Evolutionary conservation across 495 filamentous ascomycete genomes (phyloP).

Genomic region (Penicillium manginii): DNA sequence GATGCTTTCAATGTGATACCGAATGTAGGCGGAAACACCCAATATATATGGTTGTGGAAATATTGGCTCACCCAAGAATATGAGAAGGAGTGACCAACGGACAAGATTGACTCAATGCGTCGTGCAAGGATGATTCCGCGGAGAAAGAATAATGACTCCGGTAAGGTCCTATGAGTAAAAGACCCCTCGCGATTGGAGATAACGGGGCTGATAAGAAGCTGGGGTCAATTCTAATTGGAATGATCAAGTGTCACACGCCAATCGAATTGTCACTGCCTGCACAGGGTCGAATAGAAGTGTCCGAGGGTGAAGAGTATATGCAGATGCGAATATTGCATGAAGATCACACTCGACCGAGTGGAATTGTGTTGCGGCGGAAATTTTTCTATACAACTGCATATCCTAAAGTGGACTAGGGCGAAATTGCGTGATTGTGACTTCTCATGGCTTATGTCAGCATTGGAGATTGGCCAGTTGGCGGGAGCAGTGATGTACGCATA

Average conservation of each 20-base stretch:
- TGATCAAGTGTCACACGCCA: not conserved
- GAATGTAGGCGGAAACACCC: too few relatives aligned
- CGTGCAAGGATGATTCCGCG: slow-evolving; percentile 32
- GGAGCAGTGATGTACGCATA: too few relatives aligned
- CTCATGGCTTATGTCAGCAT: not conserved
- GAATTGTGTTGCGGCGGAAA: slow-evolving; percentile 12
- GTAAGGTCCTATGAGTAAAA: slow-evolving; percentile 34
- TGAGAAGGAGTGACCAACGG: not conserved
- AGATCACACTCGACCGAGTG: not conserved
- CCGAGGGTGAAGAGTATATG: not conserved
- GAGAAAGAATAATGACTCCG: slow-evolving; percentile 30
- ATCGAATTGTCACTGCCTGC: not conserved
- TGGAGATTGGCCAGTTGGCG: not conserved
- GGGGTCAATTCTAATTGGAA: not conserved
- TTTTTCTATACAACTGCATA: slow-evolving; percentile 25
- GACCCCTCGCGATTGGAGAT: slow-evolving; percentile 30
- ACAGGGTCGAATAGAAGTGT: not conserved
- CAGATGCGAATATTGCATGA: not conserved
- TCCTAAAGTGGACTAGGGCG: slow-evolving; percentile 24
- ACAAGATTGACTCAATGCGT: slow-evolving; percentile 9
- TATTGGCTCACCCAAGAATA: not conserved
- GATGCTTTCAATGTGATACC: not conserved
- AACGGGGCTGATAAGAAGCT: slow-evolving; percentile 28
- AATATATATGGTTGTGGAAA: not conserved
- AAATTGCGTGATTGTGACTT: slow-evolving; percentile 28